Evolutionary conservation across 2,329 filamentous ascomycete genomes (phyloP).

Genomic region (Trichoderma hamatum): DNA sequence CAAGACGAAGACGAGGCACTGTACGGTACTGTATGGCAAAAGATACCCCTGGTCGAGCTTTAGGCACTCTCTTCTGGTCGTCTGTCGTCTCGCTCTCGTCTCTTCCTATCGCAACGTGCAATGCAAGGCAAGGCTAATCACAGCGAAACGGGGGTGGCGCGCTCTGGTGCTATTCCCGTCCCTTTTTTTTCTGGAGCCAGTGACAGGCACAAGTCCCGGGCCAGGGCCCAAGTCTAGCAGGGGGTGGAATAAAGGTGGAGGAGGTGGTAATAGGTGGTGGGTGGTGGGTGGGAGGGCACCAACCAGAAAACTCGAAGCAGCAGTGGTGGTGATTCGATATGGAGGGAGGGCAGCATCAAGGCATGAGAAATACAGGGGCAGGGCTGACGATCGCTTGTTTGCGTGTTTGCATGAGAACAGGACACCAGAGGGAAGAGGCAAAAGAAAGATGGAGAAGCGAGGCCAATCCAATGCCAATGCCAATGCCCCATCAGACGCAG

Average conservation of each 20-base stretch:
- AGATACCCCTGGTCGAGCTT: neutral
- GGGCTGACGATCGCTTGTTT: neutral
- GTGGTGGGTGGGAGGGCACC: neutral
- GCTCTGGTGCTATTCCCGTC: neutral
- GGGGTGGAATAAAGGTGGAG: neutral
- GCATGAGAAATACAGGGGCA: neutral
- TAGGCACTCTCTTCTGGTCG: neutral
- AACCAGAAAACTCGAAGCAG: neutral
- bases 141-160: constrained; percentile 23
- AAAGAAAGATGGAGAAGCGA: neutral
- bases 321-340: neutral
- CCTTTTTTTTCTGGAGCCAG: constrained; percentile 22
- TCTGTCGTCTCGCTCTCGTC: neutral
- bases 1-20: neutral
- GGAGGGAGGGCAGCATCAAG: neutral
- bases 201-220: constrained; percentile 16
- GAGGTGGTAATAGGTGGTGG: too few relatives aligned
- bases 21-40: neutral
- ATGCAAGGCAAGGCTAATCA: constrained; percentile 6
- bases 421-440: neutral
- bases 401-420: neutral
- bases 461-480: too few relatives aligned
- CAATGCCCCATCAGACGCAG: neutral
- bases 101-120: neutral
- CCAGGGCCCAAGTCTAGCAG: neutral